Conservation (phyloP, 192 early-diverging fungal genomes). For the Backusella circina region DNA sequence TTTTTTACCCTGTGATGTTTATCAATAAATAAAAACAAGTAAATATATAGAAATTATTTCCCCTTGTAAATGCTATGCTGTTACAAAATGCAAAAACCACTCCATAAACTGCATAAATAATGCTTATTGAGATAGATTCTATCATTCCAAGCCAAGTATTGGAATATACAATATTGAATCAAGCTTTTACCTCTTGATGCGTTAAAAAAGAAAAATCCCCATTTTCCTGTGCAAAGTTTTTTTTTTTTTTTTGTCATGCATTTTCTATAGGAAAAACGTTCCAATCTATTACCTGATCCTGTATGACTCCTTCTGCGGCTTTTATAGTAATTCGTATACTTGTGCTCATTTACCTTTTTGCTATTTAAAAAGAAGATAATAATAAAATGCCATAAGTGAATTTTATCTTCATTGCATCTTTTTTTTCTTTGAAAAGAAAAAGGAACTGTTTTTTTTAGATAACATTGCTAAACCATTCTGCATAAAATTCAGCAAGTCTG, state of each 20-base stretch:
- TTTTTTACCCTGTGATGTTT: background rate
- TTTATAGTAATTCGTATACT: background rate
- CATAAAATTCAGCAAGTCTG: background rate
- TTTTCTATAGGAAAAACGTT: background rate
- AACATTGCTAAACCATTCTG: background rate
- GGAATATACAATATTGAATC: too few relatives aligned
- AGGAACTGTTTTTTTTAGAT: background rate
- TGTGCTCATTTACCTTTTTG: background rate
- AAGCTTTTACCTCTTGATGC: too few relatives aligned
- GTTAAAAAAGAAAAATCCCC: too few relatives aligned
- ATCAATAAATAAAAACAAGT: too few relatives aligned
- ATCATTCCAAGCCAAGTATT: too few relatives aligned
- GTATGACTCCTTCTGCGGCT: background rate
- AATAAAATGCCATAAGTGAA: background rate
- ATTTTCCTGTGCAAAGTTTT: too few relatives aligned
- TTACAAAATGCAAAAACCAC: too few relatives aligned
- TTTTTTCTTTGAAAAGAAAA: background rate
- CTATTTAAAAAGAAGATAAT: background rate
- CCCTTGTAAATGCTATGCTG: too few relatives aligned
- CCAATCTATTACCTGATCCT: background rate
- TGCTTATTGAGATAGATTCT: too few relatives aligned
- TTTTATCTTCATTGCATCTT: background rate
- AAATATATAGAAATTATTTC: too few relatives aligned
- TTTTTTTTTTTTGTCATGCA: background rate
- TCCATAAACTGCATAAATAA: too few relatives aligned